Evolutionary conservation across 257 asterid genomes (phyloP).

Genomic region (Ballota nigra): DNA sequence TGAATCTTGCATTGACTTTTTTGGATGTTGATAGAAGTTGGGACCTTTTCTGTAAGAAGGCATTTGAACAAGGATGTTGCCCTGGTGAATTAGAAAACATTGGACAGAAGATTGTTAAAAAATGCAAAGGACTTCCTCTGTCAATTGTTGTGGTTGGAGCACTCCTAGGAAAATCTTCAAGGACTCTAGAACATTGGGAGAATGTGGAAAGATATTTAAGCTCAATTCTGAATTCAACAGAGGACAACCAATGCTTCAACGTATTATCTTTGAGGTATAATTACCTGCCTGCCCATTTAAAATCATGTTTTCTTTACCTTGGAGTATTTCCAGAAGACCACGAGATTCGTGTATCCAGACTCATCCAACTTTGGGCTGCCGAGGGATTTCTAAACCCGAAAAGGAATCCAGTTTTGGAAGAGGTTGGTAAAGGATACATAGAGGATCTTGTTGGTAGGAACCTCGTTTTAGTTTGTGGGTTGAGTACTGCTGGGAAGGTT

Average conservation of each 20-base stretch:
- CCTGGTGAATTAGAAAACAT: background rate
- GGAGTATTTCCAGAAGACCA: background rate
- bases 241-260: background rate
- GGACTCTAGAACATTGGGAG: background rate
- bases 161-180: background rate
- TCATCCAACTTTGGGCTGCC: background rate
- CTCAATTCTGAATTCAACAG: background rate
- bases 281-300: background rate
- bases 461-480: background rate
- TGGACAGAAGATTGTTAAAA: background rate
- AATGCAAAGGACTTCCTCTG: background rate
- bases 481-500: background rate
- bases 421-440: background rate
- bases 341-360: background rate
- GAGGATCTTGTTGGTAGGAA: background rate
- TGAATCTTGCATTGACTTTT: background rate
- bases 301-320: background rate
- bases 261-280: background rate
- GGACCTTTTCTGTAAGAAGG: background rate
- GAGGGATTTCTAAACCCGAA: background rate
- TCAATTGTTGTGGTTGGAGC: background rate
- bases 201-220: background rate
- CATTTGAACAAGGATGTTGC: background rate
- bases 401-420: background rate
- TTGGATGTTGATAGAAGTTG: background rate